Percentiles rank a stretch among this genome's conserved stretches.
Evolutionary conservation across 1,139 yeast genomes (phyloP).

Genomic region (Pichia sp.): DNA sequence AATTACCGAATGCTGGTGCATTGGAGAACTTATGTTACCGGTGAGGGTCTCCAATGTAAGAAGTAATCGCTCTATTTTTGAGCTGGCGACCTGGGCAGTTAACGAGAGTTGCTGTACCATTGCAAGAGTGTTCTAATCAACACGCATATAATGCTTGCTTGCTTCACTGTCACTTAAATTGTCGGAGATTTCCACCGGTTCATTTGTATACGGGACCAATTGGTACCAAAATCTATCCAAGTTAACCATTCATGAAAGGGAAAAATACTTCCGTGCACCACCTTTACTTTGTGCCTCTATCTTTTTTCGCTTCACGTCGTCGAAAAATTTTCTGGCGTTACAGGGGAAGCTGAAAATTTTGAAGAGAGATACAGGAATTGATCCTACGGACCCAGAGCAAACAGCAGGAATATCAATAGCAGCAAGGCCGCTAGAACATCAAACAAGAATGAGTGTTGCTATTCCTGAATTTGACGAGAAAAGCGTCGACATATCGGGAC

Average conservation of each 20-base stretch:
- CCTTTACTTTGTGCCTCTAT: neutral
- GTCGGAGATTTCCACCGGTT: too few relatives aligned
- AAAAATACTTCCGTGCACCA: conserved; percentile 1
- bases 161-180: too few relatives aligned
- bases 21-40: conserved; percentile 29
- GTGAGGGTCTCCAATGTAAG: conserved; percentile 31
- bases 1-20: conserved; percentile 30
- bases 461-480: conserved; percentile 25
- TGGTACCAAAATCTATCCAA: too few relatives aligned
- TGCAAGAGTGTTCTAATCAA: neutral
- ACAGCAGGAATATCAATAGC: neutral
- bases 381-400: neutral
- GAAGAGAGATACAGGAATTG: neutral
- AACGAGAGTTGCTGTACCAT: conserved; percentile 35
- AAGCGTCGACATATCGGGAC: conserved; percentile 51
- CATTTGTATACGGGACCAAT: too few relatives aligned
- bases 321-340: neutral
- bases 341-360: neutral
- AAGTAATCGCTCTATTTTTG: conserved; percentile 22
- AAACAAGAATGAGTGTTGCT: conserved; percentile 4
- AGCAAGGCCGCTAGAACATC: neutral
- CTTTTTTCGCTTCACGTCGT: neutral
- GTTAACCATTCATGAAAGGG: too few relatives aligned
- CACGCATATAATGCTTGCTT: neutral
- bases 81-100: conserved; percentile 24